phyloP scores from a whole-genome alignment of 1,139 yeast species.

The Yamadazyma aaseri region DNA sequence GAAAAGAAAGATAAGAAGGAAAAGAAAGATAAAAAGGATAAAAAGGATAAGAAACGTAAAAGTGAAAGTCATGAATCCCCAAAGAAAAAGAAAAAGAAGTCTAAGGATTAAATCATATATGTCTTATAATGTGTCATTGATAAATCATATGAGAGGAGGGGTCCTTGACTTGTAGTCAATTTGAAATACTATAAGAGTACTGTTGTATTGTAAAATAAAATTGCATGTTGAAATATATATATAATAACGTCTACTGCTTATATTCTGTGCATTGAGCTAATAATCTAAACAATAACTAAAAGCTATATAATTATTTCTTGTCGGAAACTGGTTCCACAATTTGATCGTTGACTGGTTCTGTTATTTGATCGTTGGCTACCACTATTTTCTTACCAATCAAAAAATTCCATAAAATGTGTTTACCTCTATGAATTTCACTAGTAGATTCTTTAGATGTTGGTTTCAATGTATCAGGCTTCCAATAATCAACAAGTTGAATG shows the following conservation, averaged over 20 bases:
- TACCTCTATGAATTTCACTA: conserved; percentile 53
- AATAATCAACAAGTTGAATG: conserved; percentile 37
- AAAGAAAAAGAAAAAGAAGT: conserved; percentile 50
- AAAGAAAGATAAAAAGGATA: conserved; percentile 55
- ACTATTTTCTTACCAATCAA: conserved; percentile 17
- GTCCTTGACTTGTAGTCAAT: not conserved
- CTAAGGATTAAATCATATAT: conserved; percentile 38
- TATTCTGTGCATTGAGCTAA: conserved; percentile 4
- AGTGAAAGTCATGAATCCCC: conserved; percentile 47
- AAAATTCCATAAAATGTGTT: conserved; percentile 41
- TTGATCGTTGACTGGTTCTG: conserved; percentile 2
- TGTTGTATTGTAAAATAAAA: conserved; percentile 8
- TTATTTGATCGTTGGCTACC: not conserved
- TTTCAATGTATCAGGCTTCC: conserved; percentile 44
- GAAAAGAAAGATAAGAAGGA: conserved; percentile 55
- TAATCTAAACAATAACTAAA: not conserved
- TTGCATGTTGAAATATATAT: conserved; percentile 15
- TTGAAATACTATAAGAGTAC: not conserved
- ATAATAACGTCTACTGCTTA: conserved; percentile 4
- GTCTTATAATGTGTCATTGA: no score
- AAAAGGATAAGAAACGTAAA: conserved; percentile 53
- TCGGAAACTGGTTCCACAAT: not conserved
- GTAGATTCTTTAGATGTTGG: conserved; percentile 43
- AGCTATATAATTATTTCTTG: not conserved
- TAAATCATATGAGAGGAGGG: conserved; percentile 1